Evolutionary conservation across 2,329 filamentous ascomycete species (phyloP).

Genomic region (Calonectria fujianensis): DNA sequence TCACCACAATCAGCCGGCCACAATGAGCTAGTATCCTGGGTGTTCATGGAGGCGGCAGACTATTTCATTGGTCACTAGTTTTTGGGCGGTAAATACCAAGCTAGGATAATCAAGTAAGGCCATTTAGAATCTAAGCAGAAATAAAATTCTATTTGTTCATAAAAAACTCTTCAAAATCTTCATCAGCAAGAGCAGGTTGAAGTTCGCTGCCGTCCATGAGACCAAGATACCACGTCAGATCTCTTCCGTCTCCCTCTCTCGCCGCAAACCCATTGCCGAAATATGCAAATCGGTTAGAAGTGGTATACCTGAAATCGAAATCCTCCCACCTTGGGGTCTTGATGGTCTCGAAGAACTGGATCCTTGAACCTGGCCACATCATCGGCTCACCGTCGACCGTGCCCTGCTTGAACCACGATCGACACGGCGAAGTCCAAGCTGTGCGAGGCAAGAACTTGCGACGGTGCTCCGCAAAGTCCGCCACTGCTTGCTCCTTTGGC

Average conservation of each 20-base stretch:
- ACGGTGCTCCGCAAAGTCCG: conserved; percentile 58
- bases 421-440: conserved; percentile 52
- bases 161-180: conserved; percentile 52
- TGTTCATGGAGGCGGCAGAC: neutral
- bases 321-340: conserved; percentile 54
- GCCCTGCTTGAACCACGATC: conserved; percentile 56
- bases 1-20: neutral
- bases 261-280: conserved; percentile 53
- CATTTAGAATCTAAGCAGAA: neutral
- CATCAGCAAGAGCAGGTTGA: conserved; percentile 49
- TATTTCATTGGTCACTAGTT: neutral
- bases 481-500: conserved; percentile 51
- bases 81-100: no score
- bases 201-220: conserved; percentile 40
- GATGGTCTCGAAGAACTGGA: conserved; percentile 55
- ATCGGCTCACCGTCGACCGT: conserved; percentile 52
- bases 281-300: conserved; percentile 52
- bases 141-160: conserved; percentile 43
- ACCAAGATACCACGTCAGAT: conserved; percentile 48
- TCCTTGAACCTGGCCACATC: conserved; percentile 54
- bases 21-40: neutral
- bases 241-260: conserved; percentile 43
- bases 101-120: neutral
- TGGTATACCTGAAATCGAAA: conserved; percentile 49
- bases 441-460: conserved; percentile 54